phyloP scores from a whole-genome alignment of 2,329 filamentous ascomycete species.

The Xylariales sp. region DNA sequence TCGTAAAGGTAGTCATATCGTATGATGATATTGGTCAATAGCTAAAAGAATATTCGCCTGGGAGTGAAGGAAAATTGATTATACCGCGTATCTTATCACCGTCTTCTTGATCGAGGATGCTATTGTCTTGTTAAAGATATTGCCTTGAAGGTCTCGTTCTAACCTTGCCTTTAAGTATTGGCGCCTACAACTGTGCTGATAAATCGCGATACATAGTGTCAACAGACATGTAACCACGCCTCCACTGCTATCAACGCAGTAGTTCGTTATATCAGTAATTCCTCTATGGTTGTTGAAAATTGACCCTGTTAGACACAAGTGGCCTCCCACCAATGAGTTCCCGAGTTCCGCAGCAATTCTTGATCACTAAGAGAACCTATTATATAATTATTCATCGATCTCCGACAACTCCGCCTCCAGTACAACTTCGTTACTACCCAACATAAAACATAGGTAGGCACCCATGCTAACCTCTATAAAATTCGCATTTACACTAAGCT shows the following conservation, averaged over 20 bases:
- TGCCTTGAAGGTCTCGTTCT: background rate
- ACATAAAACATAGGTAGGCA: background rate
- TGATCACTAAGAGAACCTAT: background rate
- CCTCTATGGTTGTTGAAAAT: background rate
- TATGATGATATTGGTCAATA: slow-evolving; percentile 5
- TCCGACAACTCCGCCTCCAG: slow-evolving; percentile 18
- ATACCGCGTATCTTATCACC: background rate
- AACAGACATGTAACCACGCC: background rate
- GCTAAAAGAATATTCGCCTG: background rate
- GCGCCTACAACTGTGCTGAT: background rate
- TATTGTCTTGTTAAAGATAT: background rate
- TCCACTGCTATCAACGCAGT: background rate
- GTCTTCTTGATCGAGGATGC: background rate
- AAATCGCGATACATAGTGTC: background rate
- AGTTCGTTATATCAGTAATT: background rate
- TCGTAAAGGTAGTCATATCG: slow-evolving; percentile 42
- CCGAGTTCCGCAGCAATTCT: background rate
- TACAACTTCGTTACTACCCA: background rate
- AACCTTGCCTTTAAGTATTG: slow-evolving; percentile 13
- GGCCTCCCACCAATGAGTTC: background rate
- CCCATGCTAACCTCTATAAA: background rate
- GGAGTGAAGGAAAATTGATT: background rate
- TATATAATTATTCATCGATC: slow-evolving; percentile 23
- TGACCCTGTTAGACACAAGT: background rate
- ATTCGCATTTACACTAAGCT: too few relatives aligned